Percentiles rank a stretch among this genome's conserved stretches.
Evolutionary conservation across 1,284 basidiomycete genomes (phyloP).

Genomic region (Apiotrichum porosum): DNA sequence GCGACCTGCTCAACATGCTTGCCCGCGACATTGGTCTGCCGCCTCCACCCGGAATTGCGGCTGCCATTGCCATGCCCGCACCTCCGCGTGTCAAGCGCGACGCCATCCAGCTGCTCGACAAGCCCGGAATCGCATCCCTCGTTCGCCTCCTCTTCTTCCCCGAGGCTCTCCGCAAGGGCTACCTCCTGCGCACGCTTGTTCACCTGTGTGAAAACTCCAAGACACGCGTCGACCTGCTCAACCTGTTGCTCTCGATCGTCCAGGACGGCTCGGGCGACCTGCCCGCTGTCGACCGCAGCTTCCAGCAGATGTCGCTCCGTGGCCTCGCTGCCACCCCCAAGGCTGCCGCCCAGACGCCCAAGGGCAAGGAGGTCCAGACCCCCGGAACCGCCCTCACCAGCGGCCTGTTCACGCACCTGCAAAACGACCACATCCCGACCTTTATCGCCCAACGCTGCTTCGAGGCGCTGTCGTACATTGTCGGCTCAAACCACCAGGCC

Average conservation of each 20-base stretch:
- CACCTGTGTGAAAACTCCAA: constrained; percentile 94
- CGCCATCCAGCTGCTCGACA: constrained; percentile 91
- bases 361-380: constrained; percentile 47
- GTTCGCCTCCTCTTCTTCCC: constrained; percentile 95
- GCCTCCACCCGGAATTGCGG: neutral
- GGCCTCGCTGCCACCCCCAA: constrained; percentile 60
- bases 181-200: constrained; percentile 83
- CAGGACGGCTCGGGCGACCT: constrained; percentile 94
- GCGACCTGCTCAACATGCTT: constrained; percentile 1
- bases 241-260: constrained; percentile 82
- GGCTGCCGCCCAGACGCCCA: constrained; percentile 60
- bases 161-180: constrained; percentile 76
- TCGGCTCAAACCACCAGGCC: constrained; percentile 72
- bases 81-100: constrained; percentile 56
- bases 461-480: constrained; percentile 80
- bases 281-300: constrained; percentile 86
- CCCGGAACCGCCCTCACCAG: constrained; percentile 47
- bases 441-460: constrained; percentile 88
- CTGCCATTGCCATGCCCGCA: neutral
- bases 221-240: constrained; percentile 87
- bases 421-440: constrained; percentile 79
- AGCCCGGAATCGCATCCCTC: constrained; percentile 79
- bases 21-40: neutral
- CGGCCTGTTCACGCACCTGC: constrained; percentile 60
- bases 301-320: constrained; percentile 82